Conservation (phyloP, 1,284 basidiomycete genomes). For the Microbotryomycetes sp. region DNA sequence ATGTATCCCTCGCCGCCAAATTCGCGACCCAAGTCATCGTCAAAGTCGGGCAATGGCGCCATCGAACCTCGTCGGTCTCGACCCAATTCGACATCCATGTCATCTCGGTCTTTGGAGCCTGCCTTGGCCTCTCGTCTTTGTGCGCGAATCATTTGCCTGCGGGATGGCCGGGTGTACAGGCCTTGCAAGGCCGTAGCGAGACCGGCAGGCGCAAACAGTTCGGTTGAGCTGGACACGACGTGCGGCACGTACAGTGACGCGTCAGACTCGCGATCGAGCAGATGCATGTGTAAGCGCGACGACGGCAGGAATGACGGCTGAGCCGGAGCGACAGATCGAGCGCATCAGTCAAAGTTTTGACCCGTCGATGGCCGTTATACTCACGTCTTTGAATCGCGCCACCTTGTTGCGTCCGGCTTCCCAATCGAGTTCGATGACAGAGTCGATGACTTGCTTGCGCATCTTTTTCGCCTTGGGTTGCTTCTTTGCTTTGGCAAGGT, state of each 20-base stretch:
- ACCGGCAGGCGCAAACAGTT: conserved; percentile 20
- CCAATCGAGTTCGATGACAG: conserved; percentile 27
- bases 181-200: conserved; percentile 18
- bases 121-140: conserved; percentile 10
- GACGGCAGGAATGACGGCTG: conserved; percentile 32
- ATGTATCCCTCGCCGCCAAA: conserved; percentile 13
- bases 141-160: conserved; percentile 20
- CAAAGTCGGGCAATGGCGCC: neutral
- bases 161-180: conserved; percentile 25
- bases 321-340: conserved; percentile 28
- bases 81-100: conserved; percentile 14
- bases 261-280: conserved; percentile 17
- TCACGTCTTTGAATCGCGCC: conserved; percentile 22
- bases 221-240: conserved; percentile 1
- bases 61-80: conserved; percentile 9
- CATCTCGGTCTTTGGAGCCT: neutral
- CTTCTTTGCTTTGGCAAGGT: conserved; percentile 10
- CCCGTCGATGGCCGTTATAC: neutral
- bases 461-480: conserved; percentile 13
- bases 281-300: conserved; percentile 32
- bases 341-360: neutral
- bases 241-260: conserved; percentile 12
- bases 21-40: conserved; percentile 17
- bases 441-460: conserved; percentile 20
- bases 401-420: conserved; percentile 13